Evolutionary conservation across 225 moss, liverwort and hornwort genomes (phyloP), one percentile per base, ranked within the genome.

Genomic region (Physcomitrium patens): DNA sequence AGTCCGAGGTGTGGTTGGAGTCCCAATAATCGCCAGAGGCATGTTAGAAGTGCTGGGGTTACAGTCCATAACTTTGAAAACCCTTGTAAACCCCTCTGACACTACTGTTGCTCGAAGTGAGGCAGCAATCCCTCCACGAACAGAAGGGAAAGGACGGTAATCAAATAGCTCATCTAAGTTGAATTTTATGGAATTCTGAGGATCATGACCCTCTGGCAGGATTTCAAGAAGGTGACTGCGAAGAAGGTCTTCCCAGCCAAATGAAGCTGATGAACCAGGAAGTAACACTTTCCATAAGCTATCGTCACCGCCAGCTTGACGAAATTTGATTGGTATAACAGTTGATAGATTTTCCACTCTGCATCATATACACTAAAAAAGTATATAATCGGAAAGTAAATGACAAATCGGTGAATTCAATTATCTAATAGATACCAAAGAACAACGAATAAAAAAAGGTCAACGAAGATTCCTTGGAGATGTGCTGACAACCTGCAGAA

Each of bases 341-440:
- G 87, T 81, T 65, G 92, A 94, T 60, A 92, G 90, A 86, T 97
- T 97, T 84, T 97, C 96, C 77, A 97, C 55, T 69, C 96, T 94
- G 82, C 60, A 70, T 1, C 53, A 20, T 20, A 55, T 4, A 75
- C 68, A 63, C 3, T 19, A 50, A 77, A 50, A 79, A 65, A 24
- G 23, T 76, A 63, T 71, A 37, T 11, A 64, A 72, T 15, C 0
- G 45, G 69, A 65, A 76, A 13, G n/a, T 48, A 61, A 49, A 56
- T 48, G 19, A 59, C 3, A 46, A 46, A 43, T 55, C 53, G 12
- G 70, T 60, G 14, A 52, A 70, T 42, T 78, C 9, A 16, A 43
- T 67, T 48, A 75, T 22, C 18, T 47, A 13, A 1, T 52, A 57
- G 31, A 20, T 68, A 20, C 63, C 55, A 64, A 53, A 23, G 10